These are phyloP conservation scores for Skeletonema marinoi DNA, from an alignment of 108 stramenopile species.

Conservation along the genomic window DNA sequence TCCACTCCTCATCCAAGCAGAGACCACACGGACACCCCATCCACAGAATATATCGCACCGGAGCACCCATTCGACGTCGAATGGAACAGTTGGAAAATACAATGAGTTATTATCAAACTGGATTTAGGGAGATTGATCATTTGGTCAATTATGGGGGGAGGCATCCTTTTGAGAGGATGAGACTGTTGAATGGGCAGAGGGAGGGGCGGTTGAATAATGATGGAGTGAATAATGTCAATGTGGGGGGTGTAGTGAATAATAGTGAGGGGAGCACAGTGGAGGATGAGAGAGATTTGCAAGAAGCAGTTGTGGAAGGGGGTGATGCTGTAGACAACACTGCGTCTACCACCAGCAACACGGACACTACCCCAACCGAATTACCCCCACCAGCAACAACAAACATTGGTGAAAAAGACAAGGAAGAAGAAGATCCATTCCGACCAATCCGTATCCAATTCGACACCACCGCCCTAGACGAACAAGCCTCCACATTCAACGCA, in stretches of 20 bases:
- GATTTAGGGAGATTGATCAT: slow-evolving; percentile 68
- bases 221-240: not conserved
- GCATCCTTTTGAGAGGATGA: slow-evolving; percentile 64
- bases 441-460: slow-evolving; percentile 80
- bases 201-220: not conserved
- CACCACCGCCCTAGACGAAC: slow-evolving; percentile 64
- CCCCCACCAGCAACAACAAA: not conserved
- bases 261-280: not conserved
- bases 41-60: slow-evolving; percentile 64
- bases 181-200: not conserved
- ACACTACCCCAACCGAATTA: not conserved
- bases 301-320: not conserved
- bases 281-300: not conserved
- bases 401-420: not conserved
- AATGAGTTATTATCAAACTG: slow-evolving; percentile 60
- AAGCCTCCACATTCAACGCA: slow-evolving; percentile 45
- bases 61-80: slow-evolving; percentile 53
- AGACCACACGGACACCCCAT: slow-evolving; percentile 44
- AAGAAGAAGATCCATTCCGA: slow-evolving; percentile 44
- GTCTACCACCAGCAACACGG: not conserved
- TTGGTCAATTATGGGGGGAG: slow-evolving; percentile 59
- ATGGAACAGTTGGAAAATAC: slow-evolving; percentile 65
- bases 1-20: not conserved
- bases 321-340: not conserved
- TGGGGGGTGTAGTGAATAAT: not conserved